Evolutionary conservation across 305 asterid genomes (phyloP), one percentile per base, ranked within the genome.

Genomic region (Solanum hybrid): DNA sequence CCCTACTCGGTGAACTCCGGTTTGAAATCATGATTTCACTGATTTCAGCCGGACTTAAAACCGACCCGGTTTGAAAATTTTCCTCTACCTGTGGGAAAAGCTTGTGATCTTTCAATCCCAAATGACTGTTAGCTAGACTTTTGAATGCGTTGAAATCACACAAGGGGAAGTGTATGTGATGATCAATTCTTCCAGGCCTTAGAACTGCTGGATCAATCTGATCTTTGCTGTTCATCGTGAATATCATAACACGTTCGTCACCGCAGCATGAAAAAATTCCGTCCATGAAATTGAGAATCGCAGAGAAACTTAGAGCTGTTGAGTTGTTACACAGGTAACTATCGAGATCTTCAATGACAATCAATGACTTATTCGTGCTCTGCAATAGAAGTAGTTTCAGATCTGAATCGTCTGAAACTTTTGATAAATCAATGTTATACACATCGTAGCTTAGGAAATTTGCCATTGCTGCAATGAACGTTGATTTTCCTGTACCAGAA

Each of bases 171-270:
- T 96, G 92, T 57, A 97, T 90, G 88, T 95, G 99, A 13, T 95
- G 97, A 90, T 97, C 99, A 45, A 97, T 93, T 78, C 99, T 88
- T 57, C 99, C 99, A 1, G 99, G 99, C 83, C 99, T 94, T 12
- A 97, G 95, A 10, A 95, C 88, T 81, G 91, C 86, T 80, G 96
- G 94, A 92, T 94, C 94, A 29, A 95, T 90, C 29, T 90, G 93
- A 34, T 97, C 99, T 77, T 95, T 95, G 17, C 91, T 90, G 94
- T 91, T 96, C 95, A 94, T 93, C 33, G 99, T 96, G 91, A 96
- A 95, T 1, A 96, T 94, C 99, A 96, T 95, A 38, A 96, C 92
- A 4, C 98, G 89, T 79, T 96, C 99, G 10, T 96, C 99, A 2
- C 99, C 97, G 92, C 97, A 95, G 93, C 96, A 92, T 78, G 98